These are phyloP conservation scores for Capronia americana DNA, from an alignment of 2,329 filamentous ascomycete species.

Conservation along the genomic window DNA sequence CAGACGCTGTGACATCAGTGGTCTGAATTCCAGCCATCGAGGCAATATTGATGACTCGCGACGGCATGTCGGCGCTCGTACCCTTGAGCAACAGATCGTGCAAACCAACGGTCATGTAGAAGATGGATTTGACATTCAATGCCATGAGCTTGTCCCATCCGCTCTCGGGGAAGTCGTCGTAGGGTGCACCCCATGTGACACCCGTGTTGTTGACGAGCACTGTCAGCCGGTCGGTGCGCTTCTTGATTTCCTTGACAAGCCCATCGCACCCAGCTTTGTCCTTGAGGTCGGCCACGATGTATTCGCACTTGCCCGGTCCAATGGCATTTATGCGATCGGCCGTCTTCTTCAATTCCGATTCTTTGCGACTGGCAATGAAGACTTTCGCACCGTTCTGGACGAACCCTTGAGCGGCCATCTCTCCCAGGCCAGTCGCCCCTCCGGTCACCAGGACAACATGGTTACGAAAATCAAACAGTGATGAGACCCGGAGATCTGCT, in stretches of 20 bases:
- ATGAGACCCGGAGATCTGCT: conserved; percentile 39
- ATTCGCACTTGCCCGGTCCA: conserved; percentile 59
- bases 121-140: conserved; percentile 61
- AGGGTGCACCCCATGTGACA: conserved; percentile 62
- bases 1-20: conserved; percentile 53
- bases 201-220: conserved; percentile 59
- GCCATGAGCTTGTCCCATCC: conserved; percentile 65
- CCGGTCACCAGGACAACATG: conserved; percentile 44
- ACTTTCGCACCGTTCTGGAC: conserved; percentile 60
- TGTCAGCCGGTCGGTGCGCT: conserved; percentile 51
- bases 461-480: conserved; percentile 43
- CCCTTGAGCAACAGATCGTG: conserved; percentile 57
- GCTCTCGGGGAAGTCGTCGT: conserved; percentile 63
- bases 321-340: conserved; percentile 57
- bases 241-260: conserved; percentile 56
- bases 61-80: conserved; percentile 51
- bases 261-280: conserved; percentile 58
- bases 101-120: conserved; percentile 54
- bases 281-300: conserved; percentile 60
- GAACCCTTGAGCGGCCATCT: conserved; percentile 63
- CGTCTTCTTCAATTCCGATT: conserved; percentile 56
- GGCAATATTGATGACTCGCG: conserved; percentile 61
- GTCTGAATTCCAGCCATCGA: conserved; percentile 56
- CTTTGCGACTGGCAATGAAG: conserved; percentile 61
- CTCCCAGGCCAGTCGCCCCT: conserved; percentile 45